phyloP scores from a whole-genome alignment of 306 rosid species.

The Heteromeles arbutifolia region DNA sequence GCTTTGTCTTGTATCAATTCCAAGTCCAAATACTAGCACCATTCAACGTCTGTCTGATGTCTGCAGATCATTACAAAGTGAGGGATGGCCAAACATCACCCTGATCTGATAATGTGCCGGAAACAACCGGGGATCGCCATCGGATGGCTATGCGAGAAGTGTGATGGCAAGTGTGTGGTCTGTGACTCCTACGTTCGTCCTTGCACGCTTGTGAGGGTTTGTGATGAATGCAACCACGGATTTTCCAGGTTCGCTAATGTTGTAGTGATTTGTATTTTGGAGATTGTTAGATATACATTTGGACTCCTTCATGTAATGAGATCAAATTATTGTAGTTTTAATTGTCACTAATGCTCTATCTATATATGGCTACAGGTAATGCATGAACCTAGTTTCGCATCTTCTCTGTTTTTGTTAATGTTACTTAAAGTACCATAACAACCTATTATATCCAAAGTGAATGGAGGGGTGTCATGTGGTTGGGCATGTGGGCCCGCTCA shows the following conservation, averaged over 20 bases:
- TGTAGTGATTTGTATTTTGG: background rate
- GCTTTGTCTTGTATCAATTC: background rate
- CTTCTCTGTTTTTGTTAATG: too few relatives aligned
- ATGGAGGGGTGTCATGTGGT: background rate
- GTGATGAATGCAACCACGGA: slow-evolving; percentile 80
- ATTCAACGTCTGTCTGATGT: background rate
- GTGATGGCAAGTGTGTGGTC: slow-evolving; percentile 82
- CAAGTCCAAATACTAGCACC: background rate
- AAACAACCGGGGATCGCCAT: slow-evolving; percentile 89
- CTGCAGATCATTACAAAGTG: background rate
- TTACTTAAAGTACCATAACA: too few relatives aligned
- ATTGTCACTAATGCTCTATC: too few relatives aligned
- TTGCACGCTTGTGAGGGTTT: slow-evolving; percentile 81
- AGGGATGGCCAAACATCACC: slow-evolving; percentile 78
- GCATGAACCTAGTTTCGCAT: too few relatives aligned
- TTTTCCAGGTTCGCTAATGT: slow-evolving; percentile 36
- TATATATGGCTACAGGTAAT: too few relatives aligned
- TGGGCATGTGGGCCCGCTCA: background rate
- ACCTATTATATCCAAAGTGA: background rate
- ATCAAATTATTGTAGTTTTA: too few relatives aligned
- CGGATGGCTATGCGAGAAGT: slow-evolving; percentile 77
- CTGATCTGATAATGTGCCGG: slow-evolving; percentile 87
- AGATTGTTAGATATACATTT: background rate
- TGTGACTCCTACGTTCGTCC: slow-evolving; percentile 90
- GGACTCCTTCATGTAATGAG: background rate